Evolutionary conservation across 2,329 filamentous ascomycete species (phyloP).

Genomic region (Penicillium oxalicum): DNA sequence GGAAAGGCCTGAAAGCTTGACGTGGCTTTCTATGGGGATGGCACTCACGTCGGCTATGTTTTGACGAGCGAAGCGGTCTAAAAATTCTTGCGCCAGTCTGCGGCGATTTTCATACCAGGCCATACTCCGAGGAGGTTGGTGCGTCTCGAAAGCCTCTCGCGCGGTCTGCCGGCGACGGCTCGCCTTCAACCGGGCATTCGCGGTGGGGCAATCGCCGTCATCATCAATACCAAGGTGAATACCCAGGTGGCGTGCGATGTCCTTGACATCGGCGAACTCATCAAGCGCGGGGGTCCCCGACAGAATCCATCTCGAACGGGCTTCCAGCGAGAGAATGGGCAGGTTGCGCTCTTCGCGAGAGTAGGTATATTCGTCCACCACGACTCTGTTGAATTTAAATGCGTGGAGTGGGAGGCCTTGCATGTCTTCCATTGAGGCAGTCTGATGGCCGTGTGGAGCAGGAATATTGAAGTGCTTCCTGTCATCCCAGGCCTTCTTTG

Average conservation of each 20-base stretch:
- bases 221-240: slow-evolving; percentile 52
- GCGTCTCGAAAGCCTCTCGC: slow-evolving; percentile 53
- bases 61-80: slow-evolving; percentile 48
- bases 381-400: slow-evolving; percentile 55
- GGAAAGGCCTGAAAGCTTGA: slow-evolving; percentile 42
- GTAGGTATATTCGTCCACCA: slow-evolving; percentile 62
- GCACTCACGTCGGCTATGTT: slow-evolving; percentile 42
- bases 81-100: slow-evolving; percentile 49
- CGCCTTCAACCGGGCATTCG: slow-evolving; percentile 41
- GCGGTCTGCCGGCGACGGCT: slow-evolving; percentile 26
- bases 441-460: slow-evolving; percentile 3
- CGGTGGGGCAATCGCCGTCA: slow-evolving; percentile 40
- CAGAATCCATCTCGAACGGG: slow-evolving; percentile 55
- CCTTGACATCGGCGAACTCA: slow-evolving; percentile 55
- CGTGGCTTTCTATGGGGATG: slow-evolving; percentile 41
- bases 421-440: slow-evolving; percentile 25
- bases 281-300: slow-evolving; percentile 57
- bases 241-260: slow-evolving; percentile 52
- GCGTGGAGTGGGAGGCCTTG: slow-evolving; percentile 48
- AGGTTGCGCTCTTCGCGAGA: slow-evolving; percentile 40
- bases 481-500: slow-evolving; percentile 9
- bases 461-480: slow-evolving; percentile 22
- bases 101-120: slow-evolving; percentile 50
- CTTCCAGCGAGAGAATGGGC: slow-evolving; percentile 42
- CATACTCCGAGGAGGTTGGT: slow-evolving; percentile 45